phyloP scores from a whole-genome alignment of 2,329 filamentous ascomycete species.

The Fusarium dimerum region DNA sequence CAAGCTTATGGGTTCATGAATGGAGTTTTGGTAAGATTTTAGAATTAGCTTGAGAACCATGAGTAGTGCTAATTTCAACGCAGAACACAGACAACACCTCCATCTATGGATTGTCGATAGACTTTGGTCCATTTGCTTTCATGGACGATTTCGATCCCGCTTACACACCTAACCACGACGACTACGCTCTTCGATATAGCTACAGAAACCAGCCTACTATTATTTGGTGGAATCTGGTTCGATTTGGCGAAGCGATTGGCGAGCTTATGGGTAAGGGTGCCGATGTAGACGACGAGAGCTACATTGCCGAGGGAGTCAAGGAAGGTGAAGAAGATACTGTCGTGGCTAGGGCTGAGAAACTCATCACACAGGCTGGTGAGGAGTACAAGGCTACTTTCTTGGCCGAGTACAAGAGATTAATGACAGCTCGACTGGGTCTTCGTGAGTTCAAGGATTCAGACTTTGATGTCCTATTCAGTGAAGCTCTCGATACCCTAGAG shows the following conservation, averaged over 20 bases:
- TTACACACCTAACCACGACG: slow-evolving; percentile 97
- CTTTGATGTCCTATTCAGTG: slow-evolving; percentile 80
- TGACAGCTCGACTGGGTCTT: slow-evolving; percentile 79
- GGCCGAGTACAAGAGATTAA: slow-evolving; percentile 83
- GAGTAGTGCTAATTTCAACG: slow-evolving; percentile 18
- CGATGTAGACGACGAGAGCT: slow-evolving; percentile 69
- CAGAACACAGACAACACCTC: slow-evolving; percentile 96
- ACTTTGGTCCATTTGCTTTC: slow-evolving; percentile 97
- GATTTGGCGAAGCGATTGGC: slow-evolving; percentile 84
- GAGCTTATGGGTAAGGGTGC: slow-evolving; percentile 81
- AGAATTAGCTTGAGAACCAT: not conserved
- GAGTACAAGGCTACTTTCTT: slow-evolving; percentile 89
- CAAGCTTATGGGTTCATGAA: slow-evolving; percentile 99
- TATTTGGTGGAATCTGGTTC: slow-evolving; percentile 98
- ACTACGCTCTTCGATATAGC: slow-evolving; percentile 80
- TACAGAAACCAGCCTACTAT: slow-evolving; percentile 95
- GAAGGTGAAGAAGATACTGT: slow-evolving; percentile 66
- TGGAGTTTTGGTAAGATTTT: slow-evolving; percentile 66
- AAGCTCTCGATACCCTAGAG: slow-evolving; percentile 79
- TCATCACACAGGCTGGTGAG: slow-evolving; percentile 79
- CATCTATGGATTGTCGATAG: slow-evolving; percentile 82
- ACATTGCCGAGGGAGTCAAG: slow-evolving; percentile 70
- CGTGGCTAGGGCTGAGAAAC: slow-evolving; percentile 75
- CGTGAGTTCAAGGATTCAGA: slow-evolving; percentile 69
- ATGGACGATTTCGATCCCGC: slow-evolving; percentile 93